Evolutionary conservation across 805 yeast species (phyloP).

Genomic region (Candida dendrica): DNA sequence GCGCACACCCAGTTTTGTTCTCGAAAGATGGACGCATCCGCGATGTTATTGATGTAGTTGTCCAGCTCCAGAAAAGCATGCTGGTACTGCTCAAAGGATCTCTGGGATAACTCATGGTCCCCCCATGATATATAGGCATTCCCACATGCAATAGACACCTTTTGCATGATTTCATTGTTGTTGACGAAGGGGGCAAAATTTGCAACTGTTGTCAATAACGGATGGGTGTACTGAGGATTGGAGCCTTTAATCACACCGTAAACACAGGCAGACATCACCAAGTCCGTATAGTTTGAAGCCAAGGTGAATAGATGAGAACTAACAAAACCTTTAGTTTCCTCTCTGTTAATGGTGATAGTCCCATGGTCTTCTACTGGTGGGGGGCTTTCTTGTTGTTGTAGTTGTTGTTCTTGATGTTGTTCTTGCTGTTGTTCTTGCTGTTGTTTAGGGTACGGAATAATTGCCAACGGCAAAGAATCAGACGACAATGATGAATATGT

Average conservation of each 20-base stretch:
- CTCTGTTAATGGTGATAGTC: too few relatives aligned
- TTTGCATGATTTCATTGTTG: slow-evolving; percentile 22
- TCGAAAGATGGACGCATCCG: not conserved
- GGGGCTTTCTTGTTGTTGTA: slow-evolving; percentile 15
- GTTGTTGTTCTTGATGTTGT: too few relatives aligned
- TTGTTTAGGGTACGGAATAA: not conserved
- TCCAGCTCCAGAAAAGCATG: slow-evolving; percentile 15
- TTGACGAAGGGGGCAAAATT: slow-evolving; percentile 32
- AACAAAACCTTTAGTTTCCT: not conserved
- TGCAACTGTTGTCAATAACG: slow-evolving; percentile 31
- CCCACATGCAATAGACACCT: slow-evolving; percentile 35
- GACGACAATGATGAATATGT: too few relatives aligned
- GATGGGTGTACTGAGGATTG: slow-evolving; percentile 35
- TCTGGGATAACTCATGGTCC: slow-evolving; percentile 18
- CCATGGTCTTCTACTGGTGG: not conserved
- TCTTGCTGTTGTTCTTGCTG: too few relatives aligned
- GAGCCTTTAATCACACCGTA: slow-evolving; percentile 33
- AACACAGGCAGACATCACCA: slow-evolving; percentile 21
- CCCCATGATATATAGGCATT: slow-evolving; percentile 30
- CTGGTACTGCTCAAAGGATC: slow-evolving; percentile 19
- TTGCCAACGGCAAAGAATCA: too few relatives aligned
- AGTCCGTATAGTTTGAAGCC: too few relatives aligned
- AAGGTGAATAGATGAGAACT: too few relatives aligned
- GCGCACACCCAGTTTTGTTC: slow-evolving; percentile 33
- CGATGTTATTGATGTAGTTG: not conserved